Base-by-base conservation (phyloP, 1,284 basidiomycete genomes). In the Heimioporus punctisporus region DNA sequence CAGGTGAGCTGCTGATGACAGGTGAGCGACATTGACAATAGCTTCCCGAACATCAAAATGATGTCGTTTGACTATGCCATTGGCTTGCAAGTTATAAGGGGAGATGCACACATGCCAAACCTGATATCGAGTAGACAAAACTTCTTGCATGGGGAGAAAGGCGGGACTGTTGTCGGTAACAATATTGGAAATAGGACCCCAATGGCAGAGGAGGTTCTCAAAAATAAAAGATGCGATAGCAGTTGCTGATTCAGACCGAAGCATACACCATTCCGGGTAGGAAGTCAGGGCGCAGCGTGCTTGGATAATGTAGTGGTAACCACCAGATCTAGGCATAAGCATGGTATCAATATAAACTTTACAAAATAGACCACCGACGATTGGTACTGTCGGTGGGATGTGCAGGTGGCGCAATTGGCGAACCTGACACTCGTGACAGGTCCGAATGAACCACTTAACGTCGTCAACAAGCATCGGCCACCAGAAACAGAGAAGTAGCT, bases 381-480 rank as follows among this genome's bases (percentile, higher is more conserved):
- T 58, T 0, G 70, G 56, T 10, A 78, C 62, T 0, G 57, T 65
- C 0, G 74, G 73, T 0, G 71, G 74, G 11, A 56, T 56, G 6
- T 56, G 55, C 0, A 54, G 2, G 15, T 54, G 59, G 2, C 21
- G 11, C 0, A 43, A 51, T 5, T 49, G 52, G 0, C 25, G 46
- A 15, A 58, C 37, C 26, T 64, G 60, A 19, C 56, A 64, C n/a
- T 48, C 17, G 27, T 55, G 58, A 48, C 52, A 58, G 1, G 54
- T 60, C 17, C 2, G 1, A 5, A 48, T 46, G 19, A 24, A 74
- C 65, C 65, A 71, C 7, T 60, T 56, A 26, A 72, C 52, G 27
- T 56, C 21, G 14, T 52, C 19, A 4, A 45, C 6, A 2, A 56
- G n/a, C 24, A 52, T 4, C 0, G 70, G 74, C 30, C 30, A 31